Evolutionary conservation across 163 green algal species (phyloP).

Genomic region (Chloromonas sp.): DNA sequence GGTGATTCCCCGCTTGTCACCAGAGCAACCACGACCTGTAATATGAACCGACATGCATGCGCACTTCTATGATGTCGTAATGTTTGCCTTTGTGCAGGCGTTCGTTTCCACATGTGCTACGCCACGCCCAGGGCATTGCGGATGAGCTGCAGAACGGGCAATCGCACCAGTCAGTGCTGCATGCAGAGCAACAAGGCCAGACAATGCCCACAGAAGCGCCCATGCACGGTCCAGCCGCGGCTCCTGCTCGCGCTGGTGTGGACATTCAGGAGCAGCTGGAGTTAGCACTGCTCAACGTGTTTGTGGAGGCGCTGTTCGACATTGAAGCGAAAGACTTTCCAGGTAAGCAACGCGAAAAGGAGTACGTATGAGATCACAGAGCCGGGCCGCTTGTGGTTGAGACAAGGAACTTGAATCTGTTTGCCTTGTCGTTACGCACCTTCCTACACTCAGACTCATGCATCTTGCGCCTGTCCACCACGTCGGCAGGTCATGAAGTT

Average conservation of each 20-base stretch:
- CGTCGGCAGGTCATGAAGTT: slow-evolving; percentile 21
- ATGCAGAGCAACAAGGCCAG: no score
- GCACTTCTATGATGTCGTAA: background rate
- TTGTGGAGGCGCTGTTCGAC: slow-evolving; percentile 50
- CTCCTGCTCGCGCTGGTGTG: background rate
- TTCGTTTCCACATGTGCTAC: slow-evolving; percentile 21
- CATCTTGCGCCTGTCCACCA: background rate
- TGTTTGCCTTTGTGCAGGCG: slow-evolving; percentile 11
- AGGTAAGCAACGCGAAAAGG: slow-evolving; percentile 1
- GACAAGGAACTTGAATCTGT: background rate
- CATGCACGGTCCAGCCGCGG: no score
- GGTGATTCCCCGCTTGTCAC: no score
- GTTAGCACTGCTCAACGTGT: slow-evolving; percentile 48
- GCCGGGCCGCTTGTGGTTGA: background rate
- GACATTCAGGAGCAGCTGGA: slow-evolving; percentile 40
- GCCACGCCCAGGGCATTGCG: slow-evolving; percentile 13
- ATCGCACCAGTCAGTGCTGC: background rate
- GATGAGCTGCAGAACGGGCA: slow-evolving; percentile 3
- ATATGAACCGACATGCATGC: no score
- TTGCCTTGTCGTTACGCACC: background rate
- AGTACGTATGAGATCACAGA: no score
- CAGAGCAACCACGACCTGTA: no score
- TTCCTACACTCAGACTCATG: background rate
- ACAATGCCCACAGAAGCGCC: no score
- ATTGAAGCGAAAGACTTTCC: slow-evolving; percentile 23